A percentile compares a stretch with the other conserved stretches of the same genome.
Evolutionary conservation across 129 eudicot genomes (phyloP).

Genomic region (Chrysanthemum seticuspe): DNA sequence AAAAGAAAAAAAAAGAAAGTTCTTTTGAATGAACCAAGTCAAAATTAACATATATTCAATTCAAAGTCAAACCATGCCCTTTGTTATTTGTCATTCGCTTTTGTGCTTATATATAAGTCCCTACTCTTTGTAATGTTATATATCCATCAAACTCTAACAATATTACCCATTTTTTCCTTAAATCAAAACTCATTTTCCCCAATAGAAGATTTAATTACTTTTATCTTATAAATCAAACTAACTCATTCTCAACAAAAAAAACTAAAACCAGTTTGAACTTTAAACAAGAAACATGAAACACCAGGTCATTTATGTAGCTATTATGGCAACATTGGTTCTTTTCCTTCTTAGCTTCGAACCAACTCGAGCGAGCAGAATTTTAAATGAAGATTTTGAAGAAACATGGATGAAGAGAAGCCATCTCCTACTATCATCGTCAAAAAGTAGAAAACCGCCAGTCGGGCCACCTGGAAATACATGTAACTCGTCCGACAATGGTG

Average conservation of each 20-base stretch:
- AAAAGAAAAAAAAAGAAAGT: too few relatives aligned
- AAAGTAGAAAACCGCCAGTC: too few relatives aligned
- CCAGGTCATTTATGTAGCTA: conserved; percentile 1
- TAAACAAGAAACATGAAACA: background rate
- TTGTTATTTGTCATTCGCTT: too few relatives aligned
- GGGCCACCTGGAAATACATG: too few relatives aligned
- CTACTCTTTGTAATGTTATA: too few relatives aligned
- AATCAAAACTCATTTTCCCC: background rate
- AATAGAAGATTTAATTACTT: too few relatives aligned
- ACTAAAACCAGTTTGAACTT: background rate
- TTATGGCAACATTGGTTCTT: conserved; percentile 6
- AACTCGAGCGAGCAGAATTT: conserved; percentile 26
- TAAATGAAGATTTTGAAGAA: conserved; percentile 34
- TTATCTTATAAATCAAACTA: background rate
- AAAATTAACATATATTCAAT: too few relatives aligned
- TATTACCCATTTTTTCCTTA: background rate
- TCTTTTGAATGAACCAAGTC: too few relatives aligned
- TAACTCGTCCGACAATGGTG: too few relatives aligned
- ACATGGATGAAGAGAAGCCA: conserved; percentile 22
- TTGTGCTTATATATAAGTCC: background rate
- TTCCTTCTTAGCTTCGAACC: conserved; percentile 18
- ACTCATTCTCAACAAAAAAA: background rate
- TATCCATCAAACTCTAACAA: background rate
- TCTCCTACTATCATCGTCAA: conserved; percentile 32
- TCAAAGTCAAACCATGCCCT: too few relatives aligned